phyloP scores from a whole-genome alignment of 2,329 filamentous ascomycete species.

The Fusarium sp. region DNA sequence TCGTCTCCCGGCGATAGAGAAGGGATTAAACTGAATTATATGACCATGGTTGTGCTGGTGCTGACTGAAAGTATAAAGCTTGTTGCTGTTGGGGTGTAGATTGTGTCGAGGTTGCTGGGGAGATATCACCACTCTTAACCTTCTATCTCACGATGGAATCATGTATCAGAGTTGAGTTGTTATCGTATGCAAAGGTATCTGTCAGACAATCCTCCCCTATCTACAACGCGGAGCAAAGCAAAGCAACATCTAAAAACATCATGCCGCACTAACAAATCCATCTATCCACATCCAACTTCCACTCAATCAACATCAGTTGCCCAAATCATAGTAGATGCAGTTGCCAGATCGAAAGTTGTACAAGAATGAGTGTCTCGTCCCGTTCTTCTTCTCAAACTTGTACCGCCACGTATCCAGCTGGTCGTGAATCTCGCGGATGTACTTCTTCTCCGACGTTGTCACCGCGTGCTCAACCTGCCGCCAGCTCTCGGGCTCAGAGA shows the following conservation, averaged over 20 bases:
- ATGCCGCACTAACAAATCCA: neutral
- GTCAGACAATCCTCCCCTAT: neutral
- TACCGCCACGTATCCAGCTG: conserved; percentile 73
- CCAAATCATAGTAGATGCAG: conserved; percentile 87
- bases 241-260: conserved; percentile 3
- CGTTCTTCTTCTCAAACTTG: conserved; percentile 64
- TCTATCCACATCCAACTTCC: neutral
- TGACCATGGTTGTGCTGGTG: neutral
- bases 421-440: conserved; percentile 84
- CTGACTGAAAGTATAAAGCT: neutral
- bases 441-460: conserved; percentile 81
- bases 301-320: conserved; percentile 41
- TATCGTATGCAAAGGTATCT: conserved; percentile 10
- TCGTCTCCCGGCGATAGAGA: neutral
- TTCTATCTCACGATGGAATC: neutral
- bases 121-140: neutral
- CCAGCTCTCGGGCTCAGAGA: conserved; percentile 88
- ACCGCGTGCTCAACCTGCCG: conserved; percentile 81
- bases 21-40: neutral
- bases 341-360: conserved; percentile 91
- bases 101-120: neutral
- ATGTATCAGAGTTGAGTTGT: conserved; percentile 3
- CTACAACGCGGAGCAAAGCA: neutral
- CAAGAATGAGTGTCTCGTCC: conserved; percentile 80
- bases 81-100: neutral